Evolutionary conservation across 2,329 filamentous ascomycete genomes (phyloP).

Genomic region (Cladophialophora chaetospira): DNA sequence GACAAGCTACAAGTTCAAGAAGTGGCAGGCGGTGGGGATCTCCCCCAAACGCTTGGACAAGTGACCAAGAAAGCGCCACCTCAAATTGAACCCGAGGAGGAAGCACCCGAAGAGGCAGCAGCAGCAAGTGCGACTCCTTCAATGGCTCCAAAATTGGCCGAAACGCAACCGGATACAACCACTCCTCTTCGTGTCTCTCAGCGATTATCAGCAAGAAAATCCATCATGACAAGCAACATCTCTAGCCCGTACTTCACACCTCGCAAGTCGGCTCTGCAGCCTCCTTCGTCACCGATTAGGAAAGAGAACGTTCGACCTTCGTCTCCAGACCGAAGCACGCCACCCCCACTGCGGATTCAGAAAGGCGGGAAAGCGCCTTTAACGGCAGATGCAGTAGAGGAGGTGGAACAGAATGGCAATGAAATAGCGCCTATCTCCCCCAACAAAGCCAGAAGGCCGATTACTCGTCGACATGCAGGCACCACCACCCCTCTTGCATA

Average conservation of each 20-base stretch:
- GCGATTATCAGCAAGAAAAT: slow-evolving; percentile 21
- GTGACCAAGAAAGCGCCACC: neutral
- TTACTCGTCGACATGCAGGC: slow-evolving; percentile 29
- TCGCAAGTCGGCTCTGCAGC: slow-evolving; percentile 8
- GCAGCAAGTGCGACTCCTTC: slow-evolving; percentile 3
- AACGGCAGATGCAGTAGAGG: neutral
- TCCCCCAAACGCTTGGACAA: no score
- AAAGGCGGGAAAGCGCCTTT: neutral
- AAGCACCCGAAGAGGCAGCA: neutral
- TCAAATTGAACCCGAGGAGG: neutral
- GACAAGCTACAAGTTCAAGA: no score
- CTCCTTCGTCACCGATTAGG: slow-evolving; percentile 5
- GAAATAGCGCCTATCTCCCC: neutral
- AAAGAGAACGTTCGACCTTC: slow-evolving; percentile 16
- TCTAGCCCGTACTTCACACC: slow-evolving; percentile 31
- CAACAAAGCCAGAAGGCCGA: neutral
- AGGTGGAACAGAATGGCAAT: neutral
- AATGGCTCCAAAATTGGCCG: neutral
- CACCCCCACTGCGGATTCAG: slow-evolving; percentile 3
- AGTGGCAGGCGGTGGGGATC: no score
- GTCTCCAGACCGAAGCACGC: neutral
- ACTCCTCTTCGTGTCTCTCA: slow-evolving; percentile 22
- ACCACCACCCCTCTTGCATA: slow-evolving; percentile 47
- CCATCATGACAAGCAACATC: slow-evolving; percentile 21
- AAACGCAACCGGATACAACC: neutral